Evolutionary conservation across 2,329 filamentous ascomycete genomes (phyloP).

Genomic region (Penicillium rolfsii): DNA sequence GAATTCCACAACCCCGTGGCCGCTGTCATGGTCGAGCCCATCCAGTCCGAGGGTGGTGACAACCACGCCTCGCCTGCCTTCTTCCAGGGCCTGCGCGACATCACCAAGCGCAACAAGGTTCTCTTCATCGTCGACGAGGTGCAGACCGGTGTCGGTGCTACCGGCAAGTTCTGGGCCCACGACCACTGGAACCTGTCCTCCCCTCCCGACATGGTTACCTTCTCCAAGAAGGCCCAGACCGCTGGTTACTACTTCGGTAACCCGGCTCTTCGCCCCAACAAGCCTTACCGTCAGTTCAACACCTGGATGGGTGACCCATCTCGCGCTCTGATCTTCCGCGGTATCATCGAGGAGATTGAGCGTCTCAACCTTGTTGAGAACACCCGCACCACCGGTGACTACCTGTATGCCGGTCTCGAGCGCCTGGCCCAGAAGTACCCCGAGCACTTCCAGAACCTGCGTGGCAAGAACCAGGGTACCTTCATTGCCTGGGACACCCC

Average conservation of each 20-base stretch:
- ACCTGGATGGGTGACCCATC: slow-evolving; percentile 96
- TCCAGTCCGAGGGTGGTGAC: slow-evolving; percentile 92
- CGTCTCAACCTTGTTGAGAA: slow-evolving; percentile 72
- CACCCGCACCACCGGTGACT: slow-evolving; percentile 76
- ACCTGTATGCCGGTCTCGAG: slow-evolving; percentile 73
- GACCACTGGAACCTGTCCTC: slow-evolving; percentile 84
- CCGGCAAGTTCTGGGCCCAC: slow-evolving; percentile 94
- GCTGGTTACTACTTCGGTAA: slow-evolving; percentile 91
- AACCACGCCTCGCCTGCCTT: slow-evolving; percentile 88
- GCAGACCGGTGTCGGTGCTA: slow-evolving; percentile 89
- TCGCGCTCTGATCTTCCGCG: slow-evolving; percentile 80
- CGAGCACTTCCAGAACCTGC: slow-evolving; percentile 76
- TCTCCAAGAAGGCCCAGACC: slow-evolving; percentile 93
- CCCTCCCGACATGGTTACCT: slow-evolving; percentile 91
- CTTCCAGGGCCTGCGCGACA: slow-evolving; percentile 79
- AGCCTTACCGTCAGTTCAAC: slow-evolving; percentile 95
- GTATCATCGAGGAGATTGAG: slow-evolving; percentile 76
- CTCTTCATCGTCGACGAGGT: slow-evolving; percentile 93
- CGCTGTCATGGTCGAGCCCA: slow-evolving; percentile 83
- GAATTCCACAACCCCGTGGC: slow-evolving; percentile 78
- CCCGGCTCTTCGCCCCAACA: slow-evolving; percentile 79
- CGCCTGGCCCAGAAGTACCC: slow-evolving; percentile 71
- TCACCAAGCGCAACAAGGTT: slow-evolving; percentile 69
- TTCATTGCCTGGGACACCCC: slow-evolving; percentile 92
- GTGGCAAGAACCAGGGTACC: slow-evolving; percentile 85